Evolutionary conservation across 1,139 yeast species (phyloP).

Genomic region (Geotrichum europaeum): DNA sequence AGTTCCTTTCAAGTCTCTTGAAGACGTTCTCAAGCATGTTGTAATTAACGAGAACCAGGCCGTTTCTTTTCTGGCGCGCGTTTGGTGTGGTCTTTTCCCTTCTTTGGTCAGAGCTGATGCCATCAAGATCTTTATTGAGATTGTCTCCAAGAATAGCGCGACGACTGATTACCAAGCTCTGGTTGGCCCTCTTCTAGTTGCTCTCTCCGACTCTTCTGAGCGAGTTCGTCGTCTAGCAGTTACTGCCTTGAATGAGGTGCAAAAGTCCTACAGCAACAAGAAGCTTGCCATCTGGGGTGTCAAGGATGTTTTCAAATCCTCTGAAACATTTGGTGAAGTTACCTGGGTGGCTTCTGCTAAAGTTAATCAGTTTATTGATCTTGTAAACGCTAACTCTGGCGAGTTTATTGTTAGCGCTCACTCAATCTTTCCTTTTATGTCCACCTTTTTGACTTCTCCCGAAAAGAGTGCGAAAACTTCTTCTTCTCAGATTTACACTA

Average conservation of each 20-base stretch:
- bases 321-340: constrained; percentile 43
- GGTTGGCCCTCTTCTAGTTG: constrained; percentile 31
- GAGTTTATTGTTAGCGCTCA: constrained; percentile 44
- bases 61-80: constrained; percentile 31
- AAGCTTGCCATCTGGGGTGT: constrained; percentile 38
- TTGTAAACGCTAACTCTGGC: constrained; percentile 36
- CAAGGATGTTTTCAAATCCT: constrained; percentile 44
- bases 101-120: constrained; percentile 31
- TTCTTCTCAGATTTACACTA: constrained; percentile 35
- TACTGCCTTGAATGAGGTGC: constrained; percentile 31
- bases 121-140: constrained; percentile 23
- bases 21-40: neutral
- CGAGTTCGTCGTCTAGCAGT: constrained; percentile 41
- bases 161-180: constrained; percentile 33
- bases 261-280: constrained; percentile 37
- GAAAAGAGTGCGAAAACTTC: constrained; percentile 13
- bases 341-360: constrained; percentile 58
- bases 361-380: constrained; percentile 44
- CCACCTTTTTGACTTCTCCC: constrained; percentile 23
- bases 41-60: constrained; percentile 15
- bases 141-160: constrained; percentile 17
- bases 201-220: constrained; percentile 30
- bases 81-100: constrained; percentile 30
- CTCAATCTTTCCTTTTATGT: constrained; percentile 38
- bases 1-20: constrained; percentile 23